Evolutionary conservation across 2,329 filamentous ascomycete species (phyloP).

Genomic region (Proliferodiscus dingleyae): DNA sequence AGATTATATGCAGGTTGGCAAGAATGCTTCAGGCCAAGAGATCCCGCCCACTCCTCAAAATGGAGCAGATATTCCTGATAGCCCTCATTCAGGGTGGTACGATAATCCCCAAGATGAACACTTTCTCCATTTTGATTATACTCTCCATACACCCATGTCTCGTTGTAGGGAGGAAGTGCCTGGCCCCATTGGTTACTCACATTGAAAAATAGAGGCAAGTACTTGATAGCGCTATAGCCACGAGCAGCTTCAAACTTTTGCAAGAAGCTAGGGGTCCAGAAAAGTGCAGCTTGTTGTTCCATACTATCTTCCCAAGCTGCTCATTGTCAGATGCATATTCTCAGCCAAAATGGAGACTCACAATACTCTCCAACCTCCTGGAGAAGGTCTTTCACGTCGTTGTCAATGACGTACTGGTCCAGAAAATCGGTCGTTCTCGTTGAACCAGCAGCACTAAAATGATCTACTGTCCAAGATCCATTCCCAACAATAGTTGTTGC

Average conservation of each 20-base stretch:
- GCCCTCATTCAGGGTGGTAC: not conserved
- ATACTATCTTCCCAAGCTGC: constrained; percentile 31
- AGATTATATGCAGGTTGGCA: constrained; percentile 37
- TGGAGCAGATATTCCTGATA: constrained; percentile 31
- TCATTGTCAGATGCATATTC: not conserved
- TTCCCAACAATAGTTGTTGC: constrained; percentile 27
- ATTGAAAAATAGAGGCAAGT: constrained; percentile 32
- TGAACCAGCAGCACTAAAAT: constrained; percentile 4
- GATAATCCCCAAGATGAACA: constrained; percentile 2
- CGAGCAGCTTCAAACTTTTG: constrained; percentile 28
- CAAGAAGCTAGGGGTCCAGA: constrained; percentile 35
- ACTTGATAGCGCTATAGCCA: constrained; percentile 33
- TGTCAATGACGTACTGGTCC: constrained; percentile 3
- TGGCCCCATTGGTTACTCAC: not conserved
- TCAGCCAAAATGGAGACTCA: not conserved
- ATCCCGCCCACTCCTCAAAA: constrained; percentile 29
- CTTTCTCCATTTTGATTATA: not conserved
- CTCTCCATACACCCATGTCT: not conserved
- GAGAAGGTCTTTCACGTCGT: not conserved
- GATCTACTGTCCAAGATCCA: constrained; percentile 30
- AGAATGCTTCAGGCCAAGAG: constrained; percentile 32
- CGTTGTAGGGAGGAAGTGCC: not conserved
- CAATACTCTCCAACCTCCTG: constrained; percentile 19
- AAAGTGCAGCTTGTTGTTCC: constrained; percentile 32
- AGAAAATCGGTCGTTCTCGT: constrained; percentile 1